Base-by-base conservation (phyloP, 2,329 filamentous ascomycete genomes). In the Colletotrichum sp. region DNA sequence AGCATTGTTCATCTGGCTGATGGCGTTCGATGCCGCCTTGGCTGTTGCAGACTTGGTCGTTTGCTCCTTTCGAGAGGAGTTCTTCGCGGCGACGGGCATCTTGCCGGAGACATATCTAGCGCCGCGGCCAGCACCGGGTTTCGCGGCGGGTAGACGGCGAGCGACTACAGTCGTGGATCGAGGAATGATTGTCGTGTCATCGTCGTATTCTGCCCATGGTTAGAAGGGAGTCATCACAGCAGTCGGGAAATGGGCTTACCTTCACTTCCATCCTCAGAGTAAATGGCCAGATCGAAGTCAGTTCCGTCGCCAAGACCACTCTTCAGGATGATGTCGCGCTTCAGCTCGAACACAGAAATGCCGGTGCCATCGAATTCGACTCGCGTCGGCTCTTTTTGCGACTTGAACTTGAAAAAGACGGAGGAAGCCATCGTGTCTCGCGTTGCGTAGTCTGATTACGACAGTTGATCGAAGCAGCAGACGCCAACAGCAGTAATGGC, bases 381-480 rank as follows among this genome's bases (percentile, higher is more conserved):
- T 83, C 96, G 93, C 74, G 95, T 95, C 76, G 96, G 95, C 84
- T 98, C 97, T 88, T 96, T 98, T 84, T 97, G 96, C 80, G 96
- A 98, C 88, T 98, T 98, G 93, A 99, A 99, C 88, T 98, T 98
- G 94, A 98, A 99, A 88, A 98, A 98, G 83, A 99, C 97, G 79
- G 96, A 98, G 73, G 97, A 98, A 84, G 95, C 92, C 96, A 98
- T 98, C 82, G 82, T 92, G 88, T 66, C 48, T 68, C 27, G 52
- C 27, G 22, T 32, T 39, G 60, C 39, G 56, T 67, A 12, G 25
- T 60, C 16, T 69, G 65, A 34, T 52, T 55, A 76, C 70, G 58
- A n/a, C 34, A 68, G 70, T 56, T 68, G 74, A 69, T 70, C 72
- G 32, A 34, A 25, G 32, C 34, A 75, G 56, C 58, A 75, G 39